phyloP scores from a whole-genome alignment of 192 early-diverging fungal species.

The Chytriomyces hyalinus region DNA sequence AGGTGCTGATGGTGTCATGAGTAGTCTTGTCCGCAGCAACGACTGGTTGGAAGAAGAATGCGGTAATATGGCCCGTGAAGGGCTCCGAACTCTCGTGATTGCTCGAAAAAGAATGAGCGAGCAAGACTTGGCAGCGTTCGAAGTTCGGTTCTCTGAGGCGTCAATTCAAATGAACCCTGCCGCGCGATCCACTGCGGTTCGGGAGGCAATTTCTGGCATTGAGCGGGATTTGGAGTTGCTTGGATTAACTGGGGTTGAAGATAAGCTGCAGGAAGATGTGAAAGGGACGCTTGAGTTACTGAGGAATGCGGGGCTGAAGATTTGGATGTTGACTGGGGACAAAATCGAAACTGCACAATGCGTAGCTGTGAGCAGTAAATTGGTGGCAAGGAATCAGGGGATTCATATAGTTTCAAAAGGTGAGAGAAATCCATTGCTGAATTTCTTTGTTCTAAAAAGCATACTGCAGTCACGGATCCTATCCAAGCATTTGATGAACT shows the following conservation, averaged over 20 bases:
- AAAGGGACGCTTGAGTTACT: slow-evolving; percentile 85
- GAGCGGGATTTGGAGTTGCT: slow-evolving; percentile 89
- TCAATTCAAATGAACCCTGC: background rate
- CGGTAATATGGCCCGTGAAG: slow-evolving; percentile 95
- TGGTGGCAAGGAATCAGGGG: slow-evolving; percentile 84
- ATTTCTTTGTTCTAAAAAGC: slow-evolving; percentile 39
- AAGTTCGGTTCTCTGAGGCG: slow-evolving; percentile 43
- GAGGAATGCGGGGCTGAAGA: slow-evolving; percentile 86
- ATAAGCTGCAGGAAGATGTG: slow-evolving; percentile 93
- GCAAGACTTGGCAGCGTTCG: slow-evolving; percentile 52
- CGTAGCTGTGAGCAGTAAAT: slow-evolving; percentile 90
- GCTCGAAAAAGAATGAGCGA: slow-evolving; percentile 80
- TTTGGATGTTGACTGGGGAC: slow-evolving; percentile 99
- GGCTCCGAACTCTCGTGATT: slow-evolving; percentile 91
- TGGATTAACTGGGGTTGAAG: slow-evolving; percentile 94
- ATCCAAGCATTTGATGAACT: slow-evolving; percentile 71
- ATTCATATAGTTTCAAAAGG: slow-evolving; percentile 81
- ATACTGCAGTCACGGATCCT: slow-evolving; percentile 38
- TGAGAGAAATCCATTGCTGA: slow-evolving; percentile 51
- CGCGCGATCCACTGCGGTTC: slow-evolving; percentile 69
- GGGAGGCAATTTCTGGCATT: slow-evolving; percentile 68
- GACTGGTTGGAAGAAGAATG: slow-evolving; percentile 98
- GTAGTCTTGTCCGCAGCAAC: slow-evolving; percentile 84
- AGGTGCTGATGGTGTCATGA: slow-evolving; percentile 93
- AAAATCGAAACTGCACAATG: slow-evolving; percentile 97